Evolutionary conservation across 1,284 basidiomycete genomes (phyloP).

Genomic region (Sphagnurus paluster): DNA sequence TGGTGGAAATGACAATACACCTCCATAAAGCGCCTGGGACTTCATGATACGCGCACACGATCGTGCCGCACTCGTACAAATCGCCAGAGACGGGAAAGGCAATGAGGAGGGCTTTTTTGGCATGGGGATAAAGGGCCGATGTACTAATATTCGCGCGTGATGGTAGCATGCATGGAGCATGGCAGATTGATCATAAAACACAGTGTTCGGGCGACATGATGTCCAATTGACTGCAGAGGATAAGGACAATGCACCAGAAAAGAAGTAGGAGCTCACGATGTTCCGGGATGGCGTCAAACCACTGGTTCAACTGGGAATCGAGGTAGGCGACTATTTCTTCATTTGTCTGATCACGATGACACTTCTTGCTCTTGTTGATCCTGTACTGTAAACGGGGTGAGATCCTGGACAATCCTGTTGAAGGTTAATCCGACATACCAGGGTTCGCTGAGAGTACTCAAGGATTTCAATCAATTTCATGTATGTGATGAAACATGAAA

Average conservation of each 20-base stretch:
- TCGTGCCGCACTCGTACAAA: slow-evolving; percentile 34
- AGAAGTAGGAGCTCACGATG: slow-evolving; percentile 33
- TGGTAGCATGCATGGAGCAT: slow-evolving; percentile 62
- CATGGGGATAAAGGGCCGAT: slow-evolving; percentile 62
- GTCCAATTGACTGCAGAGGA: slow-evolving; percentile 48
- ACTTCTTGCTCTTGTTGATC: slow-evolving; percentile 34
- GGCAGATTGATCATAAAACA: slow-evolving; percentile 57
- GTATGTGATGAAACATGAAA: slow-evolving; percentile 43
- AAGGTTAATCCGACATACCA: slow-evolving; percentile 27
- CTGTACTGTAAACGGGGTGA: slow-evolving; percentile 17
- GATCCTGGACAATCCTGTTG: neutral
- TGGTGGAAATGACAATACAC: slow-evolving; percentile 18
- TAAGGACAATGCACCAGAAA: neutral
- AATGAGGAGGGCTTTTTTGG: slow-evolving; percentile 22
- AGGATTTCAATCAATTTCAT: slow-evolving; percentile 49
- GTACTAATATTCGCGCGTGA: slow-evolving; percentile 65
- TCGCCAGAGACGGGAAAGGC: slow-evolving; percentile 27
- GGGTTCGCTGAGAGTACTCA: slow-evolving; percentile 46
- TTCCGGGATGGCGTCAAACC: slow-evolving; percentile 55
- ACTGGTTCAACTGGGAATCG: slow-evolving; percentile 55
- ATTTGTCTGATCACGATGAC: slow-evolving; percentile 34
- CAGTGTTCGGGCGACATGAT: slow-evolving; percentile 38
- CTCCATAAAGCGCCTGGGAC: slow-evolving; percentile 10
- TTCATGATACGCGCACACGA: slow-evolving; percentile 25
- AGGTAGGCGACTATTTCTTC: slow-evolving; percentile 47